These are phyloP conservation scores for Drechslerella dactyloides DNA, from an alignment of 2,329 filamentous ascomycete species.

Conservation along the genomic window DNA sequence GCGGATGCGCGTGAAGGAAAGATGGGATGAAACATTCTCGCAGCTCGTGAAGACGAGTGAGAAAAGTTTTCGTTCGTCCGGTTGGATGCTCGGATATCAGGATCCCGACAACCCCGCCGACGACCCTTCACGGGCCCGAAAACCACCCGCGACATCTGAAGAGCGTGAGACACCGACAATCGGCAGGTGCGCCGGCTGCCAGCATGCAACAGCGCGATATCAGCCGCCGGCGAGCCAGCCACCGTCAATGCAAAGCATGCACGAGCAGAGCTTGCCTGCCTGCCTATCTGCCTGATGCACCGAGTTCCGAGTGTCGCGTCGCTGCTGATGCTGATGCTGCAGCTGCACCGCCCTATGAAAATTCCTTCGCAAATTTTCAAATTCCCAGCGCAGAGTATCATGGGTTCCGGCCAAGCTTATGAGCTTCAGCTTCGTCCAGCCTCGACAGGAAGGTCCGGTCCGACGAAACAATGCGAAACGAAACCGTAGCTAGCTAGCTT, in stretches of 20 bases:
- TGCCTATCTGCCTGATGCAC: too few relatives aligned
- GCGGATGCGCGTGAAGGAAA: conserved; percentile 8
- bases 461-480: too few relatives aligned
- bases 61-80: conserved; percentile 20
- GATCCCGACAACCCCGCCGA: neutral
- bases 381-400: too few relatives aligned
- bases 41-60: neutral
- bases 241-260: conserved; percentile 9
- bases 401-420: too few relatives aligned
- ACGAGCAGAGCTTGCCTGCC: conserved; percentile 7
- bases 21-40: conserved; percentile 47
- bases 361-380: too few relatives aligned
- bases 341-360: too few relatives aligned
- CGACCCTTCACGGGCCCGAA: neutral
- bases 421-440: too few relatives aligned
- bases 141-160: too few relatives aligned
- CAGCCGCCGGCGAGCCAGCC: conserved; percentile 3
- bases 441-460: too few relatives aligned
- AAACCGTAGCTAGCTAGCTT: too few relatives aligned
- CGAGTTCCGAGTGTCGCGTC: neutral
- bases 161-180: too few relatives aligned
- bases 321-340: too few relatives aligned
- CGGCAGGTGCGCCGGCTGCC: neutral
- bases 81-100: conserved; percentile 15
- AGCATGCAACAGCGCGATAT: neutral